Evolutionary conservation across 208 protist genomes (phyloP), one percentile per base, ranked within the genome.

Genomic region (Phytomonas sp.): DNA sequence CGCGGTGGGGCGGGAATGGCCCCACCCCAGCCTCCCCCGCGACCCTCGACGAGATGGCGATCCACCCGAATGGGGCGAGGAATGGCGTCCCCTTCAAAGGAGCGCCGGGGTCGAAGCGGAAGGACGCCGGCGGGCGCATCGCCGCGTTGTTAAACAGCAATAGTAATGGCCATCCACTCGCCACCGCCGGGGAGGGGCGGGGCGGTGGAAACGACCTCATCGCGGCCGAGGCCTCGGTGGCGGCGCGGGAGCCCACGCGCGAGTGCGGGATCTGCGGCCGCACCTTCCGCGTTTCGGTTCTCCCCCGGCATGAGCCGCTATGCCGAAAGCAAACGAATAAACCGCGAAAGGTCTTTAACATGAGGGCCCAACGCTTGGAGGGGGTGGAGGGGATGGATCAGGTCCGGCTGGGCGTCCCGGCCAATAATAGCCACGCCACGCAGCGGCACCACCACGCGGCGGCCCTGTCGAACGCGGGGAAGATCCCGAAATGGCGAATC

Each of bases 401-500:
- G 60, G 80, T 86, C 12, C 60, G 69, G 14, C 29, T 26, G 10
- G 60, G 40, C 30, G 11, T 19, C 3, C 16, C 6, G 12, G 37
- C 29, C 30, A 62, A 63, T 19, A 62, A n/a, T 29, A 71, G 61
- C 36, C 56, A 66, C 56, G 65, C 40, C 42, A 75, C 73, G 16
- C 6, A 10, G 3, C 6, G 40, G 40, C 71, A 62, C 64, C 37
- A 64, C 23, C 70, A 76, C 30, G 72, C 37, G 63, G 73, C 45
- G 63, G 34, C 26, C 30, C 40, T 61, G 29, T 14, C 60, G 6
- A 67, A 60, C 1, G 65, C 74, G 16, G 69, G 66, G 23, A 92
- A 93, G 63, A 77, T 92, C 23, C 89, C 93, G 3, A 97, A 95
- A 74, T 97, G 93, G 91, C 93, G 95, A 80, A 74, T 91, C 30